Conservation (phyloP, 192 early-diverging fungal genomes). For the Phycomyces nitens region DNA sequence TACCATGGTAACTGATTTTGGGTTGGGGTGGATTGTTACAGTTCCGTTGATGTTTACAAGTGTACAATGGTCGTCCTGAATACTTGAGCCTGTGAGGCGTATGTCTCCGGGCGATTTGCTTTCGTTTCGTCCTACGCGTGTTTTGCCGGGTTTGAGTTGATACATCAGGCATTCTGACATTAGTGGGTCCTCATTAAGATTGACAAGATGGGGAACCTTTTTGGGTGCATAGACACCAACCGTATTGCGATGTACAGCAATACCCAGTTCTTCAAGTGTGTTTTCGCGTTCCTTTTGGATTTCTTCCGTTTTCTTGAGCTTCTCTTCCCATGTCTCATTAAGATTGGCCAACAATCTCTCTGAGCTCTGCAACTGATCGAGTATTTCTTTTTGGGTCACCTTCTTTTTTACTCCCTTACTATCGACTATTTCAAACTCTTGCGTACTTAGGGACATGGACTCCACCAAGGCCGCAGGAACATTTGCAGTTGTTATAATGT, state of each 20-base stretch:
- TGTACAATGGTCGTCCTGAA: constrained; percentile 63
- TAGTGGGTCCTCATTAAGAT: constrained; percentile 84
- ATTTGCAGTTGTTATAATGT: neutral
- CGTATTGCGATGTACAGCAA: constrained; percentile 63
- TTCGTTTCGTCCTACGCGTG: constrained; percentile 63
- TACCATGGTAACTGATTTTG: constrained; percentile 63
- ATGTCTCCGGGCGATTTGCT: constrained; percentile 50
- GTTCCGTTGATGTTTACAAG: constrained; percentile 62
- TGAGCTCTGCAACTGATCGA: constrained; percentile 76
- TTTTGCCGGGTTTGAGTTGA: constrained; percentile 71
- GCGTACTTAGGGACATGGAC: constrained; percentile 3
- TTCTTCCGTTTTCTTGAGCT: constrained; percentile 64
- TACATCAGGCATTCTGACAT: constrained; percentile 90
- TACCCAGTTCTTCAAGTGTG: constrained; percentile 76
- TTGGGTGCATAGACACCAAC: constrained; percentile 81
- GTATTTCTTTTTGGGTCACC: constrained; percentile 51
- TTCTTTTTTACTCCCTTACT: constrained; percentile 40
- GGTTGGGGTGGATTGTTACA: constrained; percentile 62
- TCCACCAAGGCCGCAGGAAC: neutral
- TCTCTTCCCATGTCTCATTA: constrained; percentile 84
- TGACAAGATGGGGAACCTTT: constrained; percentile 80
- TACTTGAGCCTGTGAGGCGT: constrained; percentile 53
- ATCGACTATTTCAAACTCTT: constrained; percentile 43
- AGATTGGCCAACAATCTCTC: constrained; percentile 87
- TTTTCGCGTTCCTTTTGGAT: constrained; percentile 71